Evolutionary conservation across 495 filamentous ascomycete species (phyloP), one percentile per base, ranked within the genome.

Genomic region (Schizothecium vesticola): DNA sequence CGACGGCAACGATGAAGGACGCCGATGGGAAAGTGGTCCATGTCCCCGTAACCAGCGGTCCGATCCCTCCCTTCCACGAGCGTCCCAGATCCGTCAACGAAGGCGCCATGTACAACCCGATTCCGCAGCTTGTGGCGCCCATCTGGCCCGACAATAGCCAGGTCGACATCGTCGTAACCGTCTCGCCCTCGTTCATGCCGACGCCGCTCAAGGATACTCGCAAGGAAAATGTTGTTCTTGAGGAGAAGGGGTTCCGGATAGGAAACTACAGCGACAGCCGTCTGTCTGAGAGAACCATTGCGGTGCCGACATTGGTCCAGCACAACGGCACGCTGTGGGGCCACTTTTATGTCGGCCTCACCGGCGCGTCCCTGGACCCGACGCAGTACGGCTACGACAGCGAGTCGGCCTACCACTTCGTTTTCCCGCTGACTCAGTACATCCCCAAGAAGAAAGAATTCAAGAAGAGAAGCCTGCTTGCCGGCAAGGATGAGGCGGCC

Each of bases 311-410:
- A 69, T 80, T 86, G 28, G 94, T 96, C 2, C 93, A 97, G 78
- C 86, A 92, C 65, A 98, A 98, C 75, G 94, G 92, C 36, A 97
- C 95, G 1, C 83, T 98, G 13, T 99, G 91, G 87, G 93, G 90
- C 8, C 95, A 99, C 77, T 94, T 97, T 73, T 97, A 92, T 72
- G 82, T 99, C 68, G 91, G 86, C 11, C 84, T 94, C 58, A 83
- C 89, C 7, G 94, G 93, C 16, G 82, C 85, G 59, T 79, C 85
- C 24, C 76, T 97, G 24, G 96, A 98, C 72, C 95, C 95, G 2
- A 81, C 83, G 5, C 84, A 86, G 25, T 82, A 84, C 21, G 83
- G 82, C 60, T 99, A 91, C 77, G 91, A 95, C 74, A 79, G 86
- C 0, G 82, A 82, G 3, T 88, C 86, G 59, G 93, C 95, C 5